phyloP scores from a whole-genome alignment of 441 rosid species.

The Pelargonium myrrhifolium region DNA sequence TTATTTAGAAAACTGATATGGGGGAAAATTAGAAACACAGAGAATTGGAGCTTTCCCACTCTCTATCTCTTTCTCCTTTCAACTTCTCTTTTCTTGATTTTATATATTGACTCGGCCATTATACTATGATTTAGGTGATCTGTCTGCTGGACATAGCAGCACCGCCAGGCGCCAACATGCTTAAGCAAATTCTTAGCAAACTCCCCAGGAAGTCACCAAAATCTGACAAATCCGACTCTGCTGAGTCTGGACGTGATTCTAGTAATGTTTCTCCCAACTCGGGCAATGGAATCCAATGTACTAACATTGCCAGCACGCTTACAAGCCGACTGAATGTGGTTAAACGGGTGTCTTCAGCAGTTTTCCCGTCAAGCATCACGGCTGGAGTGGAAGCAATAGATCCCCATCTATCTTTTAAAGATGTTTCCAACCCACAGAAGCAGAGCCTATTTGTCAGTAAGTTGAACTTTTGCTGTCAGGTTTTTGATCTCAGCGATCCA shows the following conservation, averaged over 20 bases:
- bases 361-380: conserved; percentile 64
- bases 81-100: neutral
- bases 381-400: conserved; percentile 67
- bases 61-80: neutral
- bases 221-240: conserved; percentile 35
- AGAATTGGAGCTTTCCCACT: conserved; percentile 5
- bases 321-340: conserved; percentile 64
- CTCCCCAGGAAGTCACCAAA: conserved; percentile 55
- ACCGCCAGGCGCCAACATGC: conserved; percentile 47
- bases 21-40: neutral
- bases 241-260: conserved; percentile 28
- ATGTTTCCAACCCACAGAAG: conserved; percentile 56
- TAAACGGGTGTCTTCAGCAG: conserved; percentile 74
- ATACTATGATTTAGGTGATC: conserved; percentile 20
- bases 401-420: conserved; percentile 62
- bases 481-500: conserved; percentile 38
- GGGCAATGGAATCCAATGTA: conserved; percentile 39
- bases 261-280: conserved; percentile 33
- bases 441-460: conserved; percentile 64
- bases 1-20: neutral
- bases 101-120: neutral
- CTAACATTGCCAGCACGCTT: conserved; percentile 46
- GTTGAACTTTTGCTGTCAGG: conserved; percentile 57
- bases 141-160: conserved; percentile 24
- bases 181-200: conserved; percentile 67